Evolutionary conservation across 192 early-diverging fungal genomes (phyloP).

Genomic region (Podila clonocystis): DNA sequence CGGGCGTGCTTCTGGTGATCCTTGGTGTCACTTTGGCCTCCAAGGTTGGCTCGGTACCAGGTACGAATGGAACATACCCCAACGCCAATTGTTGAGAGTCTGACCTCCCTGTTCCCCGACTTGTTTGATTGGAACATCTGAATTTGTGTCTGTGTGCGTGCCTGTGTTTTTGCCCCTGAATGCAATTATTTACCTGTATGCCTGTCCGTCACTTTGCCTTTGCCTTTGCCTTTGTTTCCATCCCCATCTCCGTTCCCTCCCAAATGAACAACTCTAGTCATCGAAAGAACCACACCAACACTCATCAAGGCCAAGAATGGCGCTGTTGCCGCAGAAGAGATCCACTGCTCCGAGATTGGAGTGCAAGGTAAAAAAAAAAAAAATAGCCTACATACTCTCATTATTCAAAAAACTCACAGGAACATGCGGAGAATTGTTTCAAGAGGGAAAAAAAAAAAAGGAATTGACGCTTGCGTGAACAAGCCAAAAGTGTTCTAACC

Average conservation of each 20-base stretch:
- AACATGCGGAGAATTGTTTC: too few relatives aligned
- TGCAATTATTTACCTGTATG: too few relatives aligned
- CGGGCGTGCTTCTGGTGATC: conserved; percentile 38
- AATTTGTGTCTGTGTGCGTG: too few relatives aligned
- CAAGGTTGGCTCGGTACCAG: conserved; percentile 27
- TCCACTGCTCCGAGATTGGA: conserved; percentile 75
- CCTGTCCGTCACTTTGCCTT: neutral
- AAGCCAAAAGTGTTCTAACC: too few relatives aligned
- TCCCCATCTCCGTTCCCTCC: neutral
- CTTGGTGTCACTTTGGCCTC: conserved; percentile 30
- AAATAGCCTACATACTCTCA: neutral
- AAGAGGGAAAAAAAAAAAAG: neutral
- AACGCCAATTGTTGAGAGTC: neutral
- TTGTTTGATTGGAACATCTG: too few relatives aligned
- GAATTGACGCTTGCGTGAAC: neutral
- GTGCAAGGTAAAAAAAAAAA: conserved; percentile 56
- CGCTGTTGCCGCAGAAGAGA: conserved; percentile 76
- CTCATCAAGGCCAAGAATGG: conserved; percentile 62
- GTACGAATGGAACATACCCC: conserved; percentile 8
- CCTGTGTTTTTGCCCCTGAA: too few relatives aligned
- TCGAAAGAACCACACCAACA: conserved; percentile 32
- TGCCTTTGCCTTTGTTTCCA: neutral
- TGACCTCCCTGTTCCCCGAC: too few relatives aligned
- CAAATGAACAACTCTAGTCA: neutral
- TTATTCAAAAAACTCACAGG: too few relatives aligned